Conservation (phyloP, 2,329 filamentous ascomycete species). For the Lecanoromycetidae sp. region DNA sequence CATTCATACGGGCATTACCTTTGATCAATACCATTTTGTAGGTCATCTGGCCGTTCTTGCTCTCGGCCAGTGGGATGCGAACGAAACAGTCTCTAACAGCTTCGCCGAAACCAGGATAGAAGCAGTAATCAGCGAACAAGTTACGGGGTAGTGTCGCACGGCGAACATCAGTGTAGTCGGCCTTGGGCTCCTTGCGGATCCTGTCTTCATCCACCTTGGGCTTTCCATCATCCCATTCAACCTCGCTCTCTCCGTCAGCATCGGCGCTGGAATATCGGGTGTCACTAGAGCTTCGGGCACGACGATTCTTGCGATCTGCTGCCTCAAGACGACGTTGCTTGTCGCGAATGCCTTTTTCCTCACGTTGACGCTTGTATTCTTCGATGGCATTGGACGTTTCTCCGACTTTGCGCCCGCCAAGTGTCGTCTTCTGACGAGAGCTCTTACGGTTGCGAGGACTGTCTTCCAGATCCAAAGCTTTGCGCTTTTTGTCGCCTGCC, state of each 20-base stretch:
- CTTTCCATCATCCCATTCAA: slow-evolving; percentile 59
- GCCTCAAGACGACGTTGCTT: slow-evolving; percentile 35
- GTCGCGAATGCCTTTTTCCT: slow-evolving; percentile 43
- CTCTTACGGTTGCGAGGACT: slow-evolving; percentile 59
- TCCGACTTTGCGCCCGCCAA: slow-evolving; percentile 53
- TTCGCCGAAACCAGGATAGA: slow-evolving; percentile 78
- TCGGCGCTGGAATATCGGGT: slow-evolving; percentile 48
- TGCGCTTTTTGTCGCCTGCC: slow-evolving; percentile 51
- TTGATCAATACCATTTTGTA: slow-evolving; percentile 88
- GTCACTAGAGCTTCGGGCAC: slow-evolving; percentile 51
- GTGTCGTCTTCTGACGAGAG: slow-evolving; percentile 56
- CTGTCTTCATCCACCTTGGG: slow-evolving; percentile 22
- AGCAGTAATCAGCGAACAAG: slow-evolving; percentile 83
- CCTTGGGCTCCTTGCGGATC: slow-evolving; percentile 45
- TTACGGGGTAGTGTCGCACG: slow-evolving; percentile 70
- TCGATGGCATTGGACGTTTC: slow-evolving; percentile 65
- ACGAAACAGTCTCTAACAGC: slow-evolving; percentile 74
- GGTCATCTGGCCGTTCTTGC: slow-evolving; percentile 48
- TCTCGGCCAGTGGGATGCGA: slow-evolving; percentile 63
- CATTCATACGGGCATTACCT: slow-evolving; percentile 35
- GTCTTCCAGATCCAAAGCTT: slow-evolving; percentile 66
- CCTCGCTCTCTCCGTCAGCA: slow-evolving; percentile 63
- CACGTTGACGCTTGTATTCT: slow-evolving; percentile 48
- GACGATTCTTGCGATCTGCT: slow-evolving; percentile 43
- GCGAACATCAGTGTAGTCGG: slow-evolving; percentile 70